phyloP scores from a whole-genome alignment of 1,284 basidiomycete species.

The Cryptococcus deneoformans region DNA sequence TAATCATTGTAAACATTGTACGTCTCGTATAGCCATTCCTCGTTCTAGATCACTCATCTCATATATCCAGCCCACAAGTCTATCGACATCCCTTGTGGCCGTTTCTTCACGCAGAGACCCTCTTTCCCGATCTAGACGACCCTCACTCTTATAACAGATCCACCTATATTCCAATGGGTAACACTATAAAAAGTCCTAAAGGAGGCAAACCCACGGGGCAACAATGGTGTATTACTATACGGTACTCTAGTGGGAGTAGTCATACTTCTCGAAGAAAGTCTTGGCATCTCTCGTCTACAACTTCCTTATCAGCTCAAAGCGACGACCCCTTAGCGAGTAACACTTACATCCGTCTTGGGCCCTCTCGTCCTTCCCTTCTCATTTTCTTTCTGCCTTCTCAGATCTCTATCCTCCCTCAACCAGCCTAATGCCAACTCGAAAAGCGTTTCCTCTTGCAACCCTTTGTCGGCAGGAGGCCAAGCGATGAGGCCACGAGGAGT shows the following conservation, averaged over 20 bases:
- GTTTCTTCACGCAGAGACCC: too few species aligned
- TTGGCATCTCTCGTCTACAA: constrained; percentile 67
- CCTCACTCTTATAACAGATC: too few species aligned
- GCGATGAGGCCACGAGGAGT: constrained; percentile 60
- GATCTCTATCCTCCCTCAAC: constrained; percentile 75
- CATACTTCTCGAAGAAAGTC: constrained; percentile 82
- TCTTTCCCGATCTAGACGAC: too few species aligned
- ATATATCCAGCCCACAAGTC: too few species aligned
- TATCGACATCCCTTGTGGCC: too few species aligned
- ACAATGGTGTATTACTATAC: too few species aligned
- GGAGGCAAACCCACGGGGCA: too few species aligned
- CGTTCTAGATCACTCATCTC: too few species aligned
- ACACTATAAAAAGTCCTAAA: too few species aligned
- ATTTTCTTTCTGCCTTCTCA: constrained; percentile 60
- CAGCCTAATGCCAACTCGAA: constrained; percentile 75
- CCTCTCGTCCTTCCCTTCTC: constrained; percentile 62
- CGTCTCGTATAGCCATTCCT: too few species aligned
- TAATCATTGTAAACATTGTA: too few species aligned
- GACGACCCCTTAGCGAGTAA: neutral
- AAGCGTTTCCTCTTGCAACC: constrained; percentile 50
- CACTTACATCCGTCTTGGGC: constrained; percentile 61
- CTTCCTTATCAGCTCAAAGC: constrained; percentile 4
- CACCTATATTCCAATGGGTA: too few species aligned
- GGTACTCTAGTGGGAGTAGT: constrained; percentile 38
- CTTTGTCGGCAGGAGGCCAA: constrained; percentile 59